Base-by-base conservation (phyloP, 768 basidiomycete species). In the Calocybe cyanea region DNA sequence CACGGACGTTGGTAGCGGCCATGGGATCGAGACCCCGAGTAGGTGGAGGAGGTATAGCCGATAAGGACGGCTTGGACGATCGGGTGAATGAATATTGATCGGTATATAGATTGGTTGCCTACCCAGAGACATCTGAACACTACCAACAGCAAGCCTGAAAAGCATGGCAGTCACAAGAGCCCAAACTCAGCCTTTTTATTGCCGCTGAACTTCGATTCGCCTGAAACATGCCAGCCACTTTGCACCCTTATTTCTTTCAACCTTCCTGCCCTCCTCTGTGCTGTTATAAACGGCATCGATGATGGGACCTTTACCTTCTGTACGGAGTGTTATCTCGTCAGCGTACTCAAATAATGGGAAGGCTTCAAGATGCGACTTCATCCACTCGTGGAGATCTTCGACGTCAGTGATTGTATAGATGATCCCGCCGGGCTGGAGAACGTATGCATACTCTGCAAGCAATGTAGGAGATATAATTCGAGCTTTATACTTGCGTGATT, bases 331-430 rank as follows among this genome's bases (percentile, higher is more conserved):
- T 23, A 83, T 78, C 56, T 91, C 87, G 38, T 80, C 80, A 49
- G 95, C 75, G 24, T 74, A 71, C 53, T 92, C 80, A 63, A 99
- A 98, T 11, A 95, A 70, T 0, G 94, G 94, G 60, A 93, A 95
- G 1, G 72, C 76, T 36, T 80, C 79, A n/a, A 98, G 73, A 69
- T 98, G 94, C 3, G 78, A 70, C 43, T 79, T 83, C 92, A 97
- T 97, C 96, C 96, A 99, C 45, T 86, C 78, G 62, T 95, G 87
- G 14, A 99, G 77, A 59, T 97, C 93, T 54, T 81, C 75, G 30
- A 99, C 96, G 57, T 99, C 96, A 7, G 96, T 99, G 64, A 97
- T 93, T 10, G 95, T 98, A 70, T 98, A 99, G 19, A 98, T 76
- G 59, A 95, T 85, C 6, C 96, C 96, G n/a, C 93, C 94, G 0